Evolutionary conservation across 176 grass and related monocot species (phyloP), one percentile per base, ranked within the genome.

Genomic region (Phoenix dactylifera): DNA sequence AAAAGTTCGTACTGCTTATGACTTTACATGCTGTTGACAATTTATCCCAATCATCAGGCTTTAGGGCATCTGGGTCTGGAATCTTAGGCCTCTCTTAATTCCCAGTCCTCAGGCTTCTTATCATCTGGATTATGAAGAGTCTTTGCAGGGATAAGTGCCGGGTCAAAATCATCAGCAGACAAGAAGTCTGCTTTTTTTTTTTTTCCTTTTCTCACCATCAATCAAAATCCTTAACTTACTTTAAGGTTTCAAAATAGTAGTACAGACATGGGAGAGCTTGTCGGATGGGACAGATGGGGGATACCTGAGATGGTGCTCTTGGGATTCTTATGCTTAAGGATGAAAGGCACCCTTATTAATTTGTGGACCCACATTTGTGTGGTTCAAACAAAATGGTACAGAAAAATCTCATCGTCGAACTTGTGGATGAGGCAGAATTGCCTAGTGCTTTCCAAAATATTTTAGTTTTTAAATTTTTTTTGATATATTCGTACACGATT

Each of bases 41-140:
- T n/a, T n/a, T 87, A 82, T 97, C 93, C 87, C 93, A 97, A 59
- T 97, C 93, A 28, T 88, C 83, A 20, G 93, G 93, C 55, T 97
- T 97, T 50, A 77, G 60, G 28, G 93, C 93, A 78, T 79, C 66
- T 0, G 84, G 70, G 57, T 91, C 93, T 53, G 87, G 70, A 69
- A 97, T 91, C 68, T 97, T 91, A 62, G 80, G 75, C 62, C 87
- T 78, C 70, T 97, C 93, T 18, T 97, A 20, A 20, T 20, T 20
- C 93, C 93, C 93, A 72, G 20, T 20, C 20, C 20, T 20, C 20
- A 20, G 20, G 20, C 20, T 20, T 20, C 20, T 20, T 20, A 20
- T 97, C 87, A 48, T 97, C 93, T 29, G 84, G 93, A 52, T 97
- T 87, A 22, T 87, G 87, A 76, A 97, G 91, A 3, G 83, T 97